Conservation (phyloP, 176 grass and related monocot genomes). For the Luzula sylvatica region DNA sequence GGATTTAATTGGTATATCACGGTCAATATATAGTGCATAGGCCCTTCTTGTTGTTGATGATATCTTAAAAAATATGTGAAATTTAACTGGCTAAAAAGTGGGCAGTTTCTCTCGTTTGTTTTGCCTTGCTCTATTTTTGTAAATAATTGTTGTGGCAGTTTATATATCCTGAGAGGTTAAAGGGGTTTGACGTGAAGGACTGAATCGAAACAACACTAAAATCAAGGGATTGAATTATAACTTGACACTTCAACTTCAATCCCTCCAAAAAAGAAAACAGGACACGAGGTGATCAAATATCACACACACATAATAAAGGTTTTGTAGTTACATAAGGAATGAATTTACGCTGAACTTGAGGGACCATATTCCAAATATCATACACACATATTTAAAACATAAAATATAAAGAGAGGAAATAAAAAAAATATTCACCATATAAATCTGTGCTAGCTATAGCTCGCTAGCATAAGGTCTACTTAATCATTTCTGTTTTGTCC, state of each 20-base stretch:
- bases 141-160: slow-evolving; percentile 17
- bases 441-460: no score
- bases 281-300: no score
- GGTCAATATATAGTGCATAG: slow-evolving; percentile 26
- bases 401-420: background rate
- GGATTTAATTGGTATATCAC: no score
- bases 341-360: no score
- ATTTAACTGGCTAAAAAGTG: slow-evolving; percentile 6
- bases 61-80: background rate
- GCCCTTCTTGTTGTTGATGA: background rate
- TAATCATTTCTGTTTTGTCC: background rate
- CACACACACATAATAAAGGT: no score
- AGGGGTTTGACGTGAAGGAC: no score
- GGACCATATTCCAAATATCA: no score
- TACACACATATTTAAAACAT: slow-evolving; percentile 14
- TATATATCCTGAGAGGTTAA: slow-evolving; percentile 19
- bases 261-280: no score
- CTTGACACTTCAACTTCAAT: no score
- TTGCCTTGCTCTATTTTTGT: slow-evolving; percentile 7
- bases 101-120: slow-evolving; percentile 11
- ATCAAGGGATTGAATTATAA: no score
- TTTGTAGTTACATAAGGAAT: no score
- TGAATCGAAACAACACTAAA: no score
- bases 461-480: background rate
- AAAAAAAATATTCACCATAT: background rate